A percentile compares a stretch with the other conserved stretches of the same genome.
Conservation (phyloP, 2,329 filamentous ascomycete species). For the Magnaporthiopsis rhizophila region DNA sequence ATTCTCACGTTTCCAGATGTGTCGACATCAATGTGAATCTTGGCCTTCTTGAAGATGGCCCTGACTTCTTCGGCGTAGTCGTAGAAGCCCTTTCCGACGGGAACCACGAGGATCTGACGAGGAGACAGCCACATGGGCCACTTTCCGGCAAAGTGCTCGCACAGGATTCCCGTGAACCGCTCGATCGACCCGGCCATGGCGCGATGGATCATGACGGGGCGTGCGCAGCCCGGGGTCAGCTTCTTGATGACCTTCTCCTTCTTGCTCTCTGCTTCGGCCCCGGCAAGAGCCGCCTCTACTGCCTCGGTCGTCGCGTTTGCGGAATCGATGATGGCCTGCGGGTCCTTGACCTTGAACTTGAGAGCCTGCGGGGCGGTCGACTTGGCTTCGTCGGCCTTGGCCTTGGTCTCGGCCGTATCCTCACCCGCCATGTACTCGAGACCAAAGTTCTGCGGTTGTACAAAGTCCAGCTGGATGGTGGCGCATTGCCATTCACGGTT, state of each 20-base stretch:
- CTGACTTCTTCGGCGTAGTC: slow-evolving; percentile 72
- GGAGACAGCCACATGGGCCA: slow-evolving; percentile 87
- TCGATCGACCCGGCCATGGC: slow-evolving; percentile 66
- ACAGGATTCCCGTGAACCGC: slow-evolving; percentile 64
- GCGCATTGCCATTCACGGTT: slow-evolving; percentile 77
- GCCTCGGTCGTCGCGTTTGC: slow-evolving; percentile 1
- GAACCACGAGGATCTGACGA: slow-evolving; percentile 72
- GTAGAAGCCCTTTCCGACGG: slow-evolving; percentile 63
- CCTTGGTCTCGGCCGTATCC: slow-evolving; percentile 31
- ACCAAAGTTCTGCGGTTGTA: slow-evolving; percentile 77
- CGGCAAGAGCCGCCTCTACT: slow-evolving; percentile 15
- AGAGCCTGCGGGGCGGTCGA: background rate
- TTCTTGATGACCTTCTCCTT: slow-evolving; percentile 37
- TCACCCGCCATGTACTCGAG: slow-evolving; percentile 78
- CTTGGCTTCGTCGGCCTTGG: slow-evolving; percentile 19
- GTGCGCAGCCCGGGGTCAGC: slow-evolving; percentile 61
- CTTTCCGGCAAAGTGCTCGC: slow-evolving; percentile 78
- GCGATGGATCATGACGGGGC: slow-evolving; percentile 81
- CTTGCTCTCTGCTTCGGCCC: slow-evolving; percentile 29
- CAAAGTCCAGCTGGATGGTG: slow-evolving; percentile 91
- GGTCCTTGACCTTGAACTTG: slow-evolving; percentile 8
- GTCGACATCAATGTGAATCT: slow-evolving; percentile 65
- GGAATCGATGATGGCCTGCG: slow-evolving; percentile 6
- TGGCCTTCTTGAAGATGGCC: slow-evolving; percentile 55
- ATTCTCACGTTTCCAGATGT: slow-evolving; percentile 51